Evolutionary conservation across 768 basidiomycete species (phyloP), one percentile per base, ranked within the genome.

Genomic region (Rhodotorula babjevae): DNA sequence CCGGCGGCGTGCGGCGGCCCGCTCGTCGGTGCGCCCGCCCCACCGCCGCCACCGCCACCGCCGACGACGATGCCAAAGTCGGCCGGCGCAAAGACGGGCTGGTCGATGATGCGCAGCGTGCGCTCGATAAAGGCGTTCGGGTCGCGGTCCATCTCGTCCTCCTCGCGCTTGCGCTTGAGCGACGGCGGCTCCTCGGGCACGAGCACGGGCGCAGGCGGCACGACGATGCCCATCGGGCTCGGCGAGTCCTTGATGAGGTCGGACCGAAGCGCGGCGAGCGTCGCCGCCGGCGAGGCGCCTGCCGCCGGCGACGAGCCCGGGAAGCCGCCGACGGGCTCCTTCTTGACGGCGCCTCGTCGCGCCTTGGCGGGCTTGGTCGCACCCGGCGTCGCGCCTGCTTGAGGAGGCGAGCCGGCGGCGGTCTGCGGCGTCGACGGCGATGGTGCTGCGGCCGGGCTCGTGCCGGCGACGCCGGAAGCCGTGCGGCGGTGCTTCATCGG

Each of bases 141-240:
- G 52, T 78, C 76, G 18, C 61, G 46, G 18, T 72, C 61, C 14
- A 74, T 74, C 62, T 78, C 76, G 31, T 78, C 77, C 42, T 71
- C 65, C 46, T 78, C 76, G 14, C 76, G 61, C 63, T 78, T 77
- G n/a, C 75, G 60, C 67, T 77, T 78, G 31, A 66, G 59, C 31
- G 70, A 50, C 8, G 66, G 52, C 31, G 65, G 52, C 58, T 76
- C 70, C 10, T 57, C 47, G 27, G 33, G 23, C 21, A 49, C 12
- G 12, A 10, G 46, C 0, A 36, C 11, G 19, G 52, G 33, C 15
- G 60, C 27, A 29, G 58, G 60, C 9, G 60, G 64, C 49, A 42
- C 36, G n/a, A 47, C 56, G 19, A 71, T 53, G 11, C 44, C 15
- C 15, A 40, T 57, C 49, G 63, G 65, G 57, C 60, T 58, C 33